Evolutionary conservation across 2,329 filamentous ascomycete species (phyloP), one percentile per base, ranked within the genome.

Genomic region (Cladosporium phlei): DNA sequence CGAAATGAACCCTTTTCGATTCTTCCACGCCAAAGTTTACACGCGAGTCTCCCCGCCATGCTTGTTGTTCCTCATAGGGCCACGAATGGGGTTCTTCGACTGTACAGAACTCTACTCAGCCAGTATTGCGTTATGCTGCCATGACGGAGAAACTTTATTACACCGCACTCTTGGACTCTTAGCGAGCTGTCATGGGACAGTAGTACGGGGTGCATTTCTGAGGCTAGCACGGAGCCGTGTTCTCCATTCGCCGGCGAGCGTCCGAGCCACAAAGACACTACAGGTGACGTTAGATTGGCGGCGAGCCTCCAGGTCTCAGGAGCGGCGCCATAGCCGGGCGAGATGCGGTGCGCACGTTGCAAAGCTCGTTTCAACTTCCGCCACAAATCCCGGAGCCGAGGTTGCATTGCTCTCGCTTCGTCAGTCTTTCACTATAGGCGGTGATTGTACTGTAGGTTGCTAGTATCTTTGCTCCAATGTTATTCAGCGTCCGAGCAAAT

Each of bases 141-240:
- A 25, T 25, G 42, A 28, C 42, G 42, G 42, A 45, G 32, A 45
- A 45, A 28, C 37, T 35, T 19, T 29, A 45, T 45, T 37, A 45
- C 29, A 14, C 17, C 19, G 42, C 27, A 45, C 40, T n/a, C 29
- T 28, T 25, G 29, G 22, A 25, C 16, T n/a, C 14, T 30, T 24
- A 16, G 42, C 24, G 22, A 14, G 24, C 12, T 21, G 22, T 28
- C 14, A 24, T 20, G 24, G 9, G 8, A 24, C 19, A 12, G 24
- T 22, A 24, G 34, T 20, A 24, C 34, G 34, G 12, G 19, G 34
- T 24, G 30, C 5, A 4, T 22, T n/a, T n/a, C n/a, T n/a, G n/a
- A n/a, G n/a, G 30, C 30, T 45, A 34, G 42, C 24, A 37, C 42
- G 42, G 42, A 45, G 42, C 16, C 11, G 32, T 14, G 12, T 24